These are phyloP conservation scores for Boletus pseudo-olivaceus DNA, from an alignment of 768 basidiomycete species.

Conservation along the genomic window DNA sequence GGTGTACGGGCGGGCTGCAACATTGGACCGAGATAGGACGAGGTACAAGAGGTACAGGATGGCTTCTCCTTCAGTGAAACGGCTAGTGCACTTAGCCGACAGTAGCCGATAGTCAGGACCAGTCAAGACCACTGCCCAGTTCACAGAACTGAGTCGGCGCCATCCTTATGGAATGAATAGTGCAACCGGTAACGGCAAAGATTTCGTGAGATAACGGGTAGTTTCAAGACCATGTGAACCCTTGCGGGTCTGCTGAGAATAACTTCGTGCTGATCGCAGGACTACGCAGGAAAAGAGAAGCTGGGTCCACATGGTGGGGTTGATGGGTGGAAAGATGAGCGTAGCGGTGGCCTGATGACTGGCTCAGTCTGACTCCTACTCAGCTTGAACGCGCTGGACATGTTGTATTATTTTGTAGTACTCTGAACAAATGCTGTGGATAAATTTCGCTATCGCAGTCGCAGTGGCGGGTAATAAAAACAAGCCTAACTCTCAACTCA, in stretches of 20 bases:
- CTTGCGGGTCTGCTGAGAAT: background rate
- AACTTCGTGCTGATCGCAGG: background rate
- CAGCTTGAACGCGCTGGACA: background rate
- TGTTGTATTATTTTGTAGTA: constrained; percentile 6
- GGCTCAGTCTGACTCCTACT: background rate
- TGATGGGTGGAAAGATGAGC: constrained; percentile 1
- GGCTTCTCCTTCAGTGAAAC: no score
- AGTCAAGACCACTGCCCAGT: no score
- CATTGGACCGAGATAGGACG: background rate
- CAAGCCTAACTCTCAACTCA: constrained; percentile 26
- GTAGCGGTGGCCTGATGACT: background rate
- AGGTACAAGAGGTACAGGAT: background rate
- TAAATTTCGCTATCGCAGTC: constrained; percentile 16
- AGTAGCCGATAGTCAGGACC: no score
- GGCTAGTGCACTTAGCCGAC: no score
- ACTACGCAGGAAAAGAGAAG: background rate
- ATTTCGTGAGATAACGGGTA: background rate
- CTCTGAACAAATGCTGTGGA: constrained; percentile 5
- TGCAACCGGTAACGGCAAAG: background rate
- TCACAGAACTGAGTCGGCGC: no score
- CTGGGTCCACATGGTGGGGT: background rate
- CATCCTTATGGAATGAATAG: background rate
- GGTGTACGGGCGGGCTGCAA: background rate
- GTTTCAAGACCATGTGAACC: background rate
- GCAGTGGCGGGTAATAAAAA: constrained; percentile 22